phyloP scores from a whole-genome alignment of 2,329 filamentous ascomycete genomes.

The Lasiodiplodia citricola region DNA sequence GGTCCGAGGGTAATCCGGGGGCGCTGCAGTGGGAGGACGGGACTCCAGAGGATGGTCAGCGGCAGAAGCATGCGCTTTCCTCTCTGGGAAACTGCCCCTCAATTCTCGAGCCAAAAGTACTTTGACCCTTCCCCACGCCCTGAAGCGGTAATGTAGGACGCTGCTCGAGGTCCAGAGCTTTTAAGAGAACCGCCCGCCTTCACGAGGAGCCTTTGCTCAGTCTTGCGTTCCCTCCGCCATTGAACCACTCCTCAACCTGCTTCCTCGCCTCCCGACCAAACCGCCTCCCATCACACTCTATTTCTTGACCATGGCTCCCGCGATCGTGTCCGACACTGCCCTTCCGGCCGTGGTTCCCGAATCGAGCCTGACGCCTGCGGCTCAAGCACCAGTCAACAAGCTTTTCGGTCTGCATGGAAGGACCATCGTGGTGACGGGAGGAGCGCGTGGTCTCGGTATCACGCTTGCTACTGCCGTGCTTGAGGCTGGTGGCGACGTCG shows the following conservation, averaged over 20 bases:
- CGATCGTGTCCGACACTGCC: slow-evolving; percentile 18
- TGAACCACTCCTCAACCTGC: background rate
- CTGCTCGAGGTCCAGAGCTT: background rate
- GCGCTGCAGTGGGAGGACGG: background rate
- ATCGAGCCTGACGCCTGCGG: slow-evolving; percentile 15
- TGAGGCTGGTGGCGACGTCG: slow-evolving; percentile 36
- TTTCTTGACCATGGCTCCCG: slow-evolving; percentile 13
- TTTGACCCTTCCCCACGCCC: slow-evolving; percentile 10
- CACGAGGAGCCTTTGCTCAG: background rate
- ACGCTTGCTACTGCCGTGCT: slow-evolving; percentile 34
- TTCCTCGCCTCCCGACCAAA: background rate
- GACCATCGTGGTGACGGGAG: slow-evolving; percentile 35
- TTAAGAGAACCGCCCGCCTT: slow-evolving; percentile 1
- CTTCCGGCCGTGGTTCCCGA: slow-evolving; percentile 12
- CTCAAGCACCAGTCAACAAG: slow-evolving; percentile 13
- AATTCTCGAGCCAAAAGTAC: background rate
- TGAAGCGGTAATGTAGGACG: slow-evolving; percentile 22
- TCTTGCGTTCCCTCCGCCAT: background rate
- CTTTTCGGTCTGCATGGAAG: slow-evolving; percentile 14
- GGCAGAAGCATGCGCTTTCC: slow-evolving; percentile 5
- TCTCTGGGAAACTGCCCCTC: slow-evolving; percentile 14
- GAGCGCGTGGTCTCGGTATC: slow-evolving; percentile 36
- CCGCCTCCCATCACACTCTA: background rate
- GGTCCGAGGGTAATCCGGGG: background rate
- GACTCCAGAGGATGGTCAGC: background rate